Evolutionary conservation across 139 green algal species (phyloP), one percentile per base, ranked within the genome.

Genomic region (Chlamydomonas sp.): DNA sequence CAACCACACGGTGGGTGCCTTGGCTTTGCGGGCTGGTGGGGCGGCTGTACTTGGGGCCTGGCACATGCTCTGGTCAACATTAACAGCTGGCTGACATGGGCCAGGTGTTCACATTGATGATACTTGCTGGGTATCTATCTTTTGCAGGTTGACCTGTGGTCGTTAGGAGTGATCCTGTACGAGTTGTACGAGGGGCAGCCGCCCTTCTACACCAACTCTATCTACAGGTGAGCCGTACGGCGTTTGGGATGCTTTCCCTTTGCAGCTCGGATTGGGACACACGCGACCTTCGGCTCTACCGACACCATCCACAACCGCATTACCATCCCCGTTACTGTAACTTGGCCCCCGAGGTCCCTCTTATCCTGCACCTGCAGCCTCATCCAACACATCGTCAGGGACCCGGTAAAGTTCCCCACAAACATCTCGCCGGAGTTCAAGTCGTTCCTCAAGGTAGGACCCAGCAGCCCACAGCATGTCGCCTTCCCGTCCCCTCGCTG

Each of bases 131-230:
- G 9, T 10, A 71, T 71, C 66, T 14, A 10, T 71, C 66, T 14
- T 14, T 71, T 81, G 57, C 91, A 97, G 90, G 97, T 97, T 9
- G 98, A 99, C 91, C 92, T 99, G 69, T 99, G 98, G 98, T 98
- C 95, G 1, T 90, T 99, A 79, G 98, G 98, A 10, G 95, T 99
- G 20, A 99, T 99, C 82, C 91, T 99, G 83, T 99, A 99, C 79
- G 98, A 99, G 97, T 95, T 99, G 62, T 98, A 94, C 86, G 94
- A 97, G 62, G 98, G 98, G 0, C 93, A 99, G 92, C 98, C 98
- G 49, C 98, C 98, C 78, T 99, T 99, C 90, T 99, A 99, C 93
- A 99, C 98, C 86, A 99, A 98, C 92, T 98, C 93, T 84, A 99
- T 99, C 80, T 99, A 99, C 93, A 82, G 73, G 83, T 86, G 69